These are phyloP conservation scores for Globisporangium recalcitrans DNA, from an alignment of 352 stramenopile genomes.

Conservation along the genomic window DNA sequence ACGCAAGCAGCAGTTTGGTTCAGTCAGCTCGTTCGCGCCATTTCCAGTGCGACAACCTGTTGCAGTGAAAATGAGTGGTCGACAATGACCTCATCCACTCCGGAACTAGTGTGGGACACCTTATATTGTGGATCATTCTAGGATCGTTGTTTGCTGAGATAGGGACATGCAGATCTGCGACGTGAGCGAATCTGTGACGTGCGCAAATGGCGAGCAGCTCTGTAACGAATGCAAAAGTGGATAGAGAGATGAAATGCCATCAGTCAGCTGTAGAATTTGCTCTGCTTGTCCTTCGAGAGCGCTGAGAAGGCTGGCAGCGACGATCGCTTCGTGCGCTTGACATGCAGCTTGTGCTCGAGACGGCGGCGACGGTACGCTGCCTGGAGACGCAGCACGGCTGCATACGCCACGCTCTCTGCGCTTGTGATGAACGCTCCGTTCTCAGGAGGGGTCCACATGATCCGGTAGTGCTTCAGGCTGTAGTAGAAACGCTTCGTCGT, in stretches of 20 bases:
- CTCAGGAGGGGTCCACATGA: slow-evolving; percentile 30
- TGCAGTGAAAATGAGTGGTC: neutral
- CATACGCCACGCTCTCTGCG: slow-evolving; percentile 48
- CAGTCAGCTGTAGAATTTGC: slow-evolving; percentile 4
- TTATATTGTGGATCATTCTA: neutral
- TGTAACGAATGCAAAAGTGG: neutral
- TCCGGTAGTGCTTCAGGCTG: slow-evolving; percentile 47
- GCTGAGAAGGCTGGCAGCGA: slow-evolving; percentile 49
- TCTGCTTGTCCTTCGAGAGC: slow-evolving; percentile 19
- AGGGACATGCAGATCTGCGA: neutral
- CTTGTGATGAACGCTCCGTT: slow-evolving; percentile 45
- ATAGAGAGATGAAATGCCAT: no score
- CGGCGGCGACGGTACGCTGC: slow-evolving; percentile 47
- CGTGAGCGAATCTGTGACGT: neutral
- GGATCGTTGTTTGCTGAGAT: neutral
- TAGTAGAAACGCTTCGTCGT: slow-evolving; percentile 60
- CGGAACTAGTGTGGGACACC: neutral
- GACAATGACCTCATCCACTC: neutral
- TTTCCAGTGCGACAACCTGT: neutral
- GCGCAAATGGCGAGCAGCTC: neutral
- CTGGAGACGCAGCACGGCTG: slow-evolving; percentile 51
- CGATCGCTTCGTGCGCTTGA: slow-evolving; percentile 43
- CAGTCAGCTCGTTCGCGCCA: neutral
- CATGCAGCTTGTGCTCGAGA: slow-evolving; percentile 35
- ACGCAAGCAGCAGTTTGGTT: neutral